Conservation (phyloP, 1,139 yeast genomes). For the Suhomyces wounanorum region DNA sequence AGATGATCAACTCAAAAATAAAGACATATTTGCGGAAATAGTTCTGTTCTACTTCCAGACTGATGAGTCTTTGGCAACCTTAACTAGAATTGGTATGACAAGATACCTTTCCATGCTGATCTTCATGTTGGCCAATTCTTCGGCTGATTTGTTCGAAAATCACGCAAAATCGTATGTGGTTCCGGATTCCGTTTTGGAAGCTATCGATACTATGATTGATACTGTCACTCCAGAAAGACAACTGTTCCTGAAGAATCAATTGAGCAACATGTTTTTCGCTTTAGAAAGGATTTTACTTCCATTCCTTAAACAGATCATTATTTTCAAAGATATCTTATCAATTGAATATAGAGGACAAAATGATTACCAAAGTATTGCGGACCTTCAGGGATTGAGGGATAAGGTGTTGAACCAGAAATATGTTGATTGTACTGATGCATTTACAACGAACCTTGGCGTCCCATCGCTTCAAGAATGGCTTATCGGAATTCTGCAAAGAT, state of each 20-base stretch:
- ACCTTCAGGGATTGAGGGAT: constrained; percentile 22
- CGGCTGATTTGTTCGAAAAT: neutral
- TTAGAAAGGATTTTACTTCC: constrained; percentile 37
- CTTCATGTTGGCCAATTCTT: neutral
- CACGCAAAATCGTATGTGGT: constrained; percentile 1
- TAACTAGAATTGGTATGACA: constrained; percentile 33
- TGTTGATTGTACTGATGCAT: constrained; percentile 24
- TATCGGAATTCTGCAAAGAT: constrained; percentile 11
- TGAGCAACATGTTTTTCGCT: constrained; percentile 26
- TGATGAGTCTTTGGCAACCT: constrained; percentile 42
- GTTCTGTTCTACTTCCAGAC: constrained; percentile 46
- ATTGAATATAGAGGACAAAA: constrained; percentile 30
- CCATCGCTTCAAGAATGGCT: constrained; percentile 26
- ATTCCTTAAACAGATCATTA: constrained; percentile 38
- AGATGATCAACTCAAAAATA: constrained; percentile 21
- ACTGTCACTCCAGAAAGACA: neutral
- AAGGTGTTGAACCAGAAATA: constrained; percentile 21
- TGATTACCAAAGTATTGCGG: constrained; percentile 20
- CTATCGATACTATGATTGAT: neutral
- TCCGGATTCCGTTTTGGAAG: neutral
- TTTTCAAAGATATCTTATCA: constrained; percentile 39
- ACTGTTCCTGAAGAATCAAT: neutral
- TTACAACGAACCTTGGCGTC: constrained; percentile 24
- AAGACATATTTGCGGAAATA: constrained; percentile 41
- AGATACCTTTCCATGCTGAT: constrained; percentile 22